Evolutionary conservation across 2,329 filamentous ascomycete genomes (phyloP), one percentile per base, ranked within the genome.

Genomic region (Cadophora sp.): DNA sequence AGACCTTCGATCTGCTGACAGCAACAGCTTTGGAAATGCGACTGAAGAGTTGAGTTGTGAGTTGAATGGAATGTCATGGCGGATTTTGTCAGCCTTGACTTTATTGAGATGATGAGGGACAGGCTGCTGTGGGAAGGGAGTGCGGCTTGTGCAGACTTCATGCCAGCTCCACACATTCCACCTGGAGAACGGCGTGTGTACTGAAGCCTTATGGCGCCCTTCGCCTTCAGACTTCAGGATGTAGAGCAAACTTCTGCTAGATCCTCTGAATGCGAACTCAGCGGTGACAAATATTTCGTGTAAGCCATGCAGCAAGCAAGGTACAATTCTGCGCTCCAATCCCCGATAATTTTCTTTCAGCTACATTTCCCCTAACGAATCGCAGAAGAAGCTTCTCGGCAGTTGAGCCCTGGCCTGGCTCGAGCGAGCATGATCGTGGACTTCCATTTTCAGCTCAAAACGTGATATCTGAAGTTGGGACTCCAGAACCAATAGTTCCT

Each of bases 341-440:
- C 27, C 51, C 5, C 16, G 51, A 31, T n/a, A 31, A 6, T 29
- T 19, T 31, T 55, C 51, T 19, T 31, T 55, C 51, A 55, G 51
- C 51, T 55, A 8, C 14, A 14, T 9, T 11, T 29, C 12, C 12
- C 24, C 16, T 3, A 29, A 31, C 51, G 27, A 55, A 55, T 31
- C 50, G 26, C 50, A 27, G 14, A 7, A 16, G 2, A 53, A 16
- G 24, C 51, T 5, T 5, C 43, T 48, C 43, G 43, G 43, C 43
- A 48, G 9, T 34, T 16, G 11, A 37, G 14, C 2, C 29, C 31
- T 37, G n/a, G 14, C 7, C 55, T 37, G 29, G 37, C 22, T 34
- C 24, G 31, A 37, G 29, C 8, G 31, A 24, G 55, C 55, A 58
- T 58, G 55, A 58, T 58, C 55, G n/a, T 37, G 55, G n/a, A 19